Evolutionary conservation across 495 filamentous ascomycete genomes (phyloP), one percentile per base, ranked within the genome.

Genomic region (Lineolata rhizophorae): DNA sequence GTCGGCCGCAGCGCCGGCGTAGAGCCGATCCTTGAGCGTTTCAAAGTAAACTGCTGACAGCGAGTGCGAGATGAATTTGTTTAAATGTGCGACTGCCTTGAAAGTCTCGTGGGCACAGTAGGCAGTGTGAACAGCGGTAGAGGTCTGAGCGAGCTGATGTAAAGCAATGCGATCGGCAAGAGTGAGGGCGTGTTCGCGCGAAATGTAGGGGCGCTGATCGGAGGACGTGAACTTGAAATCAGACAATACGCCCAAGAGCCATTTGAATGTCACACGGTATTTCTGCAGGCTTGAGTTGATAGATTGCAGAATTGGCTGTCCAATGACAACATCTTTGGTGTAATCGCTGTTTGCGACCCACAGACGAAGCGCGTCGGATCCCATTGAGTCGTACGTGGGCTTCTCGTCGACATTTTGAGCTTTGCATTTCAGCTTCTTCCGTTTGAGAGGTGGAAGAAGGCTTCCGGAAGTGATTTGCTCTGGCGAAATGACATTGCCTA

Each of bases 1-100:
- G 31, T 60, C 63, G 32, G 61, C 57, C 26, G 65, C 64, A 35
- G 66, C 64, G 15, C 73, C 73, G 18, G 81, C 80, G 56, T 95
- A 95, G 3, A 93, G 53, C 18, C 76, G 60, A 46, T 99, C 87
- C 51, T 95, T 99, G 46, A 83, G 57, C 0, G 75, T 65, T 48
- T 95, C 87, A 31, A 95, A 67, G 54, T 95, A 95, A 47, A 94
- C 91, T 0, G 85, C 68, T 0, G 84, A 94, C 16, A 99, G 65
- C 39, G 91, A 76, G 13, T 60, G 65, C 35, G 67, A 70, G 38
- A 90, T 55, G 70, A 83, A 95, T 36, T 58, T 61, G 50, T 82
- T 84, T 40, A 95, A 57, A 4, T 59, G 53, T 32, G 57, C 65
- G 5, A 77, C 58, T 5, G 64, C 82, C 54, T 73, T 85, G 59